Evolutionary conservation across 768 basidiomycete species (phyloP), one percentile per base, ranked within the genome.

Genomic region (Boletus sensibilis): DNA sequence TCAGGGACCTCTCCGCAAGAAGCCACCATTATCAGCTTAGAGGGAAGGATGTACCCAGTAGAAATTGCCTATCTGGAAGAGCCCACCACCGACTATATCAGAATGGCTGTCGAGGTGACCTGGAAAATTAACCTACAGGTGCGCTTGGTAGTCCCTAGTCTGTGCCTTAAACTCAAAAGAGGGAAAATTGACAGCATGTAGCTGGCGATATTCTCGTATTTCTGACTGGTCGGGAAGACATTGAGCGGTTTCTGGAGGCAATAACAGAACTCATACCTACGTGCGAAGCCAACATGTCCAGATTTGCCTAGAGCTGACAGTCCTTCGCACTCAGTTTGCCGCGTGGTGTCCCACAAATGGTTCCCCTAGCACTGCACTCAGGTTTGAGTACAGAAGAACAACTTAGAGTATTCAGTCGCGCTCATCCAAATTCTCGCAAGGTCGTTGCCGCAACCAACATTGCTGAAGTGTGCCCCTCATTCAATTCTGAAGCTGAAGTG

Each of bases 361-460:
- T 80, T 12, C 84, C 88, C 1, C 71, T 96, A 8, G 87, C 96
- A 1, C 74, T 99, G 1, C 92, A 98, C 68, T 91, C 97, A 0
- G 95, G 95, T 6, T 77, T 99, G 16, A 82, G 90, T 2, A 90
- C 85, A 0, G 87, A 91, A 41, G 94, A 97, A 65, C 97, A 99
- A 60, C 79, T 93, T 34, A 79, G 81, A 51, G 87, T 94, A 4
- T 99, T 99, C 64, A 84, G 89, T 56, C 81, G 86, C 8, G 74
- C 90, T 16, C 83, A 85, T n/a, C 76, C 79, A 33, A 88, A 90
- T 44, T 83, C 79, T 3, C 82, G 97, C 52, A 99, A 98, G 71
- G 87, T 97, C 50, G 86, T 99, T 50, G 82, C 97, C 29, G 82
- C 92, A 4, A 99, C 97, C 0, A 99, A 99, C 68, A 95, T 98